These are phyloP conservation scores for Albizia julibrissin DNA, from an alignment of 306 rosid genomes.

Conservation along the genomic window DNA sequence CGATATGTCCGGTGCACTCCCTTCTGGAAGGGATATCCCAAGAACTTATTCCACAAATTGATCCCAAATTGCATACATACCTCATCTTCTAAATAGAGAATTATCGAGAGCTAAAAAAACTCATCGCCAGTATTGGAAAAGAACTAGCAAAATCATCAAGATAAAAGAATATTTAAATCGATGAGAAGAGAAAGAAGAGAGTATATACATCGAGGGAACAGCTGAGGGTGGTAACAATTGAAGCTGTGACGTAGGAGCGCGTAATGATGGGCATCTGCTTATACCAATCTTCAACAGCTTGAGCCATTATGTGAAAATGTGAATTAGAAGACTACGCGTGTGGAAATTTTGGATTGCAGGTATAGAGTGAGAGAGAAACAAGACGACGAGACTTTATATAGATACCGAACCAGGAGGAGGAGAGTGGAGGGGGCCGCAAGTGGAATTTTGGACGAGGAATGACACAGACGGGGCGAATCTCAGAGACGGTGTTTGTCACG, in stretches of 20 bases:
- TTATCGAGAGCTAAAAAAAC: not conserved
- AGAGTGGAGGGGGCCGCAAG: too few species aligned
- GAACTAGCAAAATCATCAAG: not conserved
- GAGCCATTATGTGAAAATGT: conserved; percentile 61
- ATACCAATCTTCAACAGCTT: conserved; percentile 99
- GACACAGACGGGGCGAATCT: conserved; percentile 44
- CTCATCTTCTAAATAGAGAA: not conserved
- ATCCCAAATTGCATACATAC: not conserved
- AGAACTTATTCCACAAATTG: not conserved
- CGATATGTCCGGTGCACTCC: not conserved
- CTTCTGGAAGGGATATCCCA: not conserved
- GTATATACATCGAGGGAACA: conserved; percentile 88
- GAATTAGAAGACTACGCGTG: not conserved
- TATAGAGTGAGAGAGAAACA: not conserved
- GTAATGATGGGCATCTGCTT: conserved; percentile 97
- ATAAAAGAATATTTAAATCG: not conserved
- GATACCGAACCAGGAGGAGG: not conserved
- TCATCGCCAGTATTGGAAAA: not conserved
- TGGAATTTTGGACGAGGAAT: conserved; percentile 3
- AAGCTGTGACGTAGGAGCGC: conserved; percentile 90
- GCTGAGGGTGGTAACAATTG: conserved; percentile 86
- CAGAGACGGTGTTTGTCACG: conserved; percentile 40
- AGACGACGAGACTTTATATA: not conserved
- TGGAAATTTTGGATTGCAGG: not conserved
- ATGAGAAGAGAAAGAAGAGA: not conserved